Evolutionary conservation across 345 rosid species (phyloP), one percentile per base, ranked within the genome.

Genomic region (Brassica napus): DNA sequence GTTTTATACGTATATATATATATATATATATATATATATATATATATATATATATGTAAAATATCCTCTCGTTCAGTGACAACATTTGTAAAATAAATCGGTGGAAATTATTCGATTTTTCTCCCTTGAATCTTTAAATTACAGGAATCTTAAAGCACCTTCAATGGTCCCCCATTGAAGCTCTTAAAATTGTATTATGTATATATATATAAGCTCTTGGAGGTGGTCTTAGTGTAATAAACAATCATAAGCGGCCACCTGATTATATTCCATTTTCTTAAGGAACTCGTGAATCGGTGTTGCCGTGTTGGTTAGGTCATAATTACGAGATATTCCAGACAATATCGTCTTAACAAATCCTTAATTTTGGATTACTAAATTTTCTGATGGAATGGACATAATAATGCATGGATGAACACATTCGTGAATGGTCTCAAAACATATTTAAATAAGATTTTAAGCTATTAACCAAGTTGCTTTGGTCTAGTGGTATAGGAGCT

Each of bases 311-410:
- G 57, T 79, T 61, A 73, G 15, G 49, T 61, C 58, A 65, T 68
- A 62, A 37, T 74, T 62, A 68, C 71, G 62, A 74, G 2, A 68
- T 79, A 79, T 74, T 79, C 82, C 75, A 79, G 82, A 79, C 82
- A 74, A 28, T 62, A 74, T 79, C 79, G 75, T 79, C 37, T 1
- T 66, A 68, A 69, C 65, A 79, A 68, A 74, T 79, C 82, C 74
- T 11, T 74, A 74, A 8, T 74, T 79, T 79, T 68, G 79, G 75
- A 74, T 68, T 49, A 79, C 65, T 61, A 68, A 34, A 62, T 79
- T 61, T 68, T 5, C 16, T 68, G 35, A 62, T 34, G 26, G 24
- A 68, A 61, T 12, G 59, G 4, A 44, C 64, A 8, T 23, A 57
- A 73, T 59, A 1, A 68, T 47, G 74, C 74, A 32, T 64, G 68